A percentile compares a stretch with the other conserved stretches of the same genome.
Conservation (phyloP, 768 basidiomycete genomes). For the Xerocomus spinulosus region DNA sequence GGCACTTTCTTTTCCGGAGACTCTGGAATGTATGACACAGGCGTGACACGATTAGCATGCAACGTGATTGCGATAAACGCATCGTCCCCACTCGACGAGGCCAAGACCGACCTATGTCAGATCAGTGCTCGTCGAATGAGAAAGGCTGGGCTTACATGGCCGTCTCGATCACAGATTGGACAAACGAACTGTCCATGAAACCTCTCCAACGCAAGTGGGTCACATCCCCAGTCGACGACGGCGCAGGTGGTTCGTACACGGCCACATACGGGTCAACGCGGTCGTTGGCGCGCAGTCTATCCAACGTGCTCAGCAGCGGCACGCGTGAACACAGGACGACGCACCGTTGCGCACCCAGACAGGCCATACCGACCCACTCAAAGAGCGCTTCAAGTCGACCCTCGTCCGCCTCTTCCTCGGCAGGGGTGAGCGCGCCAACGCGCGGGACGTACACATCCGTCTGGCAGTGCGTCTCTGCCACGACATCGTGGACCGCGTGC, state of each 20-base stretch:
- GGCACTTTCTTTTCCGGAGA: conserved; percentile 26
- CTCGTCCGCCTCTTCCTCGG: conserved; percentile 49
- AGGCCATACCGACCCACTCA: conserved; percentile 74
- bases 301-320: neutral
- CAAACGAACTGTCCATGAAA: conserved; percentile 47
- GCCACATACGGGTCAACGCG: conserved; percentile 66
- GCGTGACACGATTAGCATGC: conserved; percentile 41
- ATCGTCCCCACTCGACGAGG: conserved; percentile 7
- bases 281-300: conserved; percentile 61
- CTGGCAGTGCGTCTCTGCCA: conserved; percentile 22
- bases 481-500: conserved; percentile 5
- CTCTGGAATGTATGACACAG: conserved; percentile 48
- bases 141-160: conserved; percentile 28
- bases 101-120: conserved; percentile 8
- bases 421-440: conserved; percentile 25
- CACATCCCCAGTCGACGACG: conserved; percentile 41
- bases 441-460: conserved; percentile 40
- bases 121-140: too few species aligned
- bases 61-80: conserved; percentile 17
- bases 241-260: conserved; percentile 53
- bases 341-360: conserved; percentile 62
- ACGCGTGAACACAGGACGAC: neutral
- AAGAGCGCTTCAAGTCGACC: conserved; percentile 44
- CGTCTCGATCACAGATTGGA: conserved; percentile 47
- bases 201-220: conserved; percentile 61